These are phyloP conservation scores for Tetrahymena malaccensis DNA, from an alignment of 73 alveolate genomes.

Conservation along the genomic window DNA sequence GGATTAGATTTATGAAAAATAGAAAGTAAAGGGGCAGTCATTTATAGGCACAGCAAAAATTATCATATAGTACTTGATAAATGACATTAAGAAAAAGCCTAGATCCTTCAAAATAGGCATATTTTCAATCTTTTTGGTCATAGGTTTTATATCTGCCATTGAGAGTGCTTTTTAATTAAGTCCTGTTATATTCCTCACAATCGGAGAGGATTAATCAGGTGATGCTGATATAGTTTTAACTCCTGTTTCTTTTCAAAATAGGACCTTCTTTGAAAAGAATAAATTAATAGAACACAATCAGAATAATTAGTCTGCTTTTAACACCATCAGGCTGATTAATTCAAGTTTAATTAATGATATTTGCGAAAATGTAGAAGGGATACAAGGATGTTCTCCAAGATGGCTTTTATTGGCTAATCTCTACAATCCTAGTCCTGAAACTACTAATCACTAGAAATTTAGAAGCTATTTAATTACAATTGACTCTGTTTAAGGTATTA, in stretches of 20 bases:
- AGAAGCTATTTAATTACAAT: neutral
- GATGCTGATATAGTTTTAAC: conserved; percentile 78
- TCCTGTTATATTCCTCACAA: conserved; percentile 74
- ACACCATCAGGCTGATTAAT: neutral
- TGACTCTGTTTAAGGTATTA: neutral
- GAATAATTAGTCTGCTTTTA: neutral
- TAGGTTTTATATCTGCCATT: conserved; percentile 73
- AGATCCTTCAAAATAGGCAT: conserved; percentile 89
- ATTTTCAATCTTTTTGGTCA: conserved; percentile 81
- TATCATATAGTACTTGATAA: conserved; percentile 10
- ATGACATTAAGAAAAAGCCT: conserved; percentile 81
- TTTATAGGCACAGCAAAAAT: neutral
- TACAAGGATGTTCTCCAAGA: conserved; percentile 66
- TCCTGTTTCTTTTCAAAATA: conserved; percentile 41
- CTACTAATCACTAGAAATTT: neutral
- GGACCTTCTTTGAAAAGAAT: neutral
- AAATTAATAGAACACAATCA: neutral
- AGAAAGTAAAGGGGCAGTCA: neutral
- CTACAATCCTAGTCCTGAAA: neutral
- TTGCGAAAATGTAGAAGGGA: conserved; percentile 11
- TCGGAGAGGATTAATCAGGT: conserved; percentile 84
- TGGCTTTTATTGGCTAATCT: conserved; percentile 55
- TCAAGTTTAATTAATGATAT: neutral
- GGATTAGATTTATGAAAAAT: neutral
- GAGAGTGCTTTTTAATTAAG: conserved; percentile 66